These are phyloP conservation scores for Fusarium decemcellulare DNA, from an alignment of 2,329 filamentous ascomycete genomes.

Conservation along the genomic window DNA sequence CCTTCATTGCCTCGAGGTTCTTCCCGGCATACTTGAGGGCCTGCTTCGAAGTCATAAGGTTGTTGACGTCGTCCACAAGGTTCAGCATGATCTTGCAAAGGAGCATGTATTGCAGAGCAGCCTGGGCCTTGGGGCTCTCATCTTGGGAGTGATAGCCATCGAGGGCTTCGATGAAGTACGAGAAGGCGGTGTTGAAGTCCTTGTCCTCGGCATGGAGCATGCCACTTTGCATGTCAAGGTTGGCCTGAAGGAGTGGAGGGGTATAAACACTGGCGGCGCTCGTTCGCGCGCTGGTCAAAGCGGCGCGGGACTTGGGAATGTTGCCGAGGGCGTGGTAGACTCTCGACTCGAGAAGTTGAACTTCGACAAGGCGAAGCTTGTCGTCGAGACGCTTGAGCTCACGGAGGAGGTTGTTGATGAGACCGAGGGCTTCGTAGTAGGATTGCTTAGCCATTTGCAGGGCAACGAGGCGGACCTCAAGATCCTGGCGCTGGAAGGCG, in stretches of 20 bases:
- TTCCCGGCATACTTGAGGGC: constrained; percentile 96
- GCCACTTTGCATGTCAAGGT: constrained; percentile 98
- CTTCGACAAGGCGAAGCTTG: constrained; percentile 97
- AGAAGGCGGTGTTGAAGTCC: constrained; percentile 99
- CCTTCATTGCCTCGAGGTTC: constrained; percentile 99
- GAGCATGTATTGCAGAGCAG: constrained; percentile 98
- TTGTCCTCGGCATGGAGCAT: constrained; percentile 99
- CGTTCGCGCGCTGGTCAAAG: constrained; percentile 93
- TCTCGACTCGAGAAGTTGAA: constrained; percentile 95
- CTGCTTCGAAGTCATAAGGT: constrained; percentile 95
- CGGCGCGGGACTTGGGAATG: constrained; percentile 94
- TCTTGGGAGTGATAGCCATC: constrained; percentile 97
- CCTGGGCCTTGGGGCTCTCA: constrained; percentile 90
- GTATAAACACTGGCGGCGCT: constrained; percentile 98
- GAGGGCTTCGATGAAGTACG: constrained; percentile 99
- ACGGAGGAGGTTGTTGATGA: constrained; percentile 96
- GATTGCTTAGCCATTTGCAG: constrained; percentile 98
- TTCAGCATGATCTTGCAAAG: constrained; percentile 99
- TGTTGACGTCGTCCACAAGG: constrained; percentile 94
- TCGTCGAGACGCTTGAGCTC: constrained; percentile 99
- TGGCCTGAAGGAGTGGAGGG: constrained; percentile 93
- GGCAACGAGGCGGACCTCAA: constrained; percentile 93
- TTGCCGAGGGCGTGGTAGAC: constrained; percentile 99
- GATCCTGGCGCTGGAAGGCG: constrained; percentile 96
- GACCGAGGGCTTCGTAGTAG: constrained; percentile 95